A percentile compares a stretch with the other conserved stretches of the same genome.
Conservation (phyloP, 148 eudicot genomes). For the Chenopodium berlandieri region DNA sequence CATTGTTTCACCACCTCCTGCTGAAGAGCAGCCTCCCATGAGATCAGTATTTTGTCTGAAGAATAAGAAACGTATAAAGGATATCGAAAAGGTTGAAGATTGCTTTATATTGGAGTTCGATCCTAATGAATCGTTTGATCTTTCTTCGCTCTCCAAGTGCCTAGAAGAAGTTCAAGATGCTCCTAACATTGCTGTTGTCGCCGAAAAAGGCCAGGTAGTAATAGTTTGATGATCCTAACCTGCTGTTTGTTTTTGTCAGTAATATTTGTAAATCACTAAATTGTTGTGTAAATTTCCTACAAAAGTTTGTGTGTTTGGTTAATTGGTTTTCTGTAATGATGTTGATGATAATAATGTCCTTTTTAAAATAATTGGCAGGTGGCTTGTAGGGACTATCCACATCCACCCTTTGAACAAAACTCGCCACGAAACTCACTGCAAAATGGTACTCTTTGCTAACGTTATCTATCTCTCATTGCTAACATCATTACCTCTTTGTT, state of each 20-base stretch:
- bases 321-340: background rate
- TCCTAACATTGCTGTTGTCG: constrained; percentile 29
- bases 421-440: constrained; percentile 25
- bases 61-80: constrained; percentile 11
- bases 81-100: constrained; percentile 43
- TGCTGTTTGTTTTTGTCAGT: no score
- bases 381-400: constrained; percentile 6
- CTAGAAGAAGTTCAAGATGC: constrained; percentile 8
- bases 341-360: background rate
- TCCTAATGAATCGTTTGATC: constrained; percentile 19
- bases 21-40: constrained; percentile 19
- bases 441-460: background rate
- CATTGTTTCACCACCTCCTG: background rate
- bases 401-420: constrained; percentile 43
- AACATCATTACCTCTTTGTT: no score
- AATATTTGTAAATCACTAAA: no score
- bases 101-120: constrained; percentile 54
- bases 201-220: constrained; percentile 42
- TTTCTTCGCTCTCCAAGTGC: constrained; percentile 1
- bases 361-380: constrained; percentile 22
- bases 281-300: background rate
- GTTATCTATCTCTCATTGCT: no score
- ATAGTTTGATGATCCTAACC: no score
- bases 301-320: background rate
- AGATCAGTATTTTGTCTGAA: constrained; percentile 36